These are phyloP conservation scores for Betula pendula DNA, from an alignment of 306 rosid species.

Conservation along the genomic window DNA sequence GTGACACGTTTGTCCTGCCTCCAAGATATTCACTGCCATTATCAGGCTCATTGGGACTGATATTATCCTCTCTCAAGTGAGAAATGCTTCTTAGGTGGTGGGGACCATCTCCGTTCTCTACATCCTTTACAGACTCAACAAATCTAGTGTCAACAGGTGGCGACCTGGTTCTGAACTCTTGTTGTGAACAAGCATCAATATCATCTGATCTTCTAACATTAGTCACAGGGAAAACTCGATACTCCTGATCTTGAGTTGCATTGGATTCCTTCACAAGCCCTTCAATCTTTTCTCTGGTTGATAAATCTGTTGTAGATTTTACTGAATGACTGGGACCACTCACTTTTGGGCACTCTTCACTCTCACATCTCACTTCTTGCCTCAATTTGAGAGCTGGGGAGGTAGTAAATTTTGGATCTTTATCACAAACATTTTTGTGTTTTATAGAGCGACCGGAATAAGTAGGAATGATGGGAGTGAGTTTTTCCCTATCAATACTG, in stretches of 20 bases:
- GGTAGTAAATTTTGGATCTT: constrained; percentile 39
- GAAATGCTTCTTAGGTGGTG: constrained; percentile 31
- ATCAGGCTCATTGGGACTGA: constrained; percentile 41
- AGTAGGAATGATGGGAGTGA: constrained; percentile 37
- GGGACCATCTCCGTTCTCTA: constrained; percentile 36
- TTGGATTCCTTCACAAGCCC: constrained; percentile 32
- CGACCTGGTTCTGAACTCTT: constrained; percentile 36
- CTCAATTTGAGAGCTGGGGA: constrained; percentile 32
- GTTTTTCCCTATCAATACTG: constrained; percentile 36
- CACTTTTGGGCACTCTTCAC: constrained; percentile 35
- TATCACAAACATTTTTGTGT: constrained; percentile 30
- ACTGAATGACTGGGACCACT: constrained; percentile 30
- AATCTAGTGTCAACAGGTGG: constrained; percentile 36
- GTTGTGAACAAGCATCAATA: constrained; percentile 43
- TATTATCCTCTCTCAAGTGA: constrained; percentile 33
- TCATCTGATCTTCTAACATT: constrained; percentile 39
- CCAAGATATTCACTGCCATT: constrained; percentile 36
- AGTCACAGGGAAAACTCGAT: constrained; percentile 39
- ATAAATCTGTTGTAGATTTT: constrained; percentile 34
- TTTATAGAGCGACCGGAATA: constrained; percentile 41
- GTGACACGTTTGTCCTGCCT: constrained; percentile 36
- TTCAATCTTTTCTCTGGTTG: constrained; percentile 45
- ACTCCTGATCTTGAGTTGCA: constrained; percentile 40
- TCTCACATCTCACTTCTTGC: constrained; percentile 42
- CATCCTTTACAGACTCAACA: constrained; percentile 46